Conservation (phyloP, 768 basidiomycete genomes). For the Xerocomus brunneocitrinus region DNA sequence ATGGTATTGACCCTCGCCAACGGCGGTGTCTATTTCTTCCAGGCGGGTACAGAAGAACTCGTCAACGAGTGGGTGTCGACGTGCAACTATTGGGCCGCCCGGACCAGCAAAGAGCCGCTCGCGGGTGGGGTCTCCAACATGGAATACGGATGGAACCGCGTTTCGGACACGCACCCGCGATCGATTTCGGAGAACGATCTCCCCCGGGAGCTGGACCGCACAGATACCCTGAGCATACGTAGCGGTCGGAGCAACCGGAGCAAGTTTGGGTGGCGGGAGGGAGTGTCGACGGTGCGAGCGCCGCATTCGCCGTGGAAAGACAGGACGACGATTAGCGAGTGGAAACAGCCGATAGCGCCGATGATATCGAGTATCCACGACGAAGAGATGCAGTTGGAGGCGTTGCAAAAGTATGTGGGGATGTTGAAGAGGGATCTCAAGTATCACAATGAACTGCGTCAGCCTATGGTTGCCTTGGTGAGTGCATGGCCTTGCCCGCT, state of each 20-base stretch:
- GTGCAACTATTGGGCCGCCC: constrained; percentile 99
- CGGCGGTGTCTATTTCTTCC: constrained; percentile 95
- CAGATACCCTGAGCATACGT: constrained; percentile 68
- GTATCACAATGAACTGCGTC: constrained; percentile 75
- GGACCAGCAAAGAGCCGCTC: constrained; percentile 91
- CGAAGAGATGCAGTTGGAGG: constrained; percentile 91
- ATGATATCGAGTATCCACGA: constrained; percentile 80
- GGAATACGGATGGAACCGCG: constrained; percentile 97
- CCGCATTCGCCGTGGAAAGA: constrained; percentile 74
- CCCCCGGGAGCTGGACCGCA: constrained; percentile 42
- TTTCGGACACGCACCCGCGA: constrained; percentile 52
- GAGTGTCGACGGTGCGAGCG: constrained; percentile 57
- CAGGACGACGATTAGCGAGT: constrained; percentile 79
- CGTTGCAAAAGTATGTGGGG: constrained; percentile 75
- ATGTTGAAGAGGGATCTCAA: constrained; percentile 76
- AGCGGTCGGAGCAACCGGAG: constrained; percentile 73
- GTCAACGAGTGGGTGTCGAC: constrained; percentile 98
- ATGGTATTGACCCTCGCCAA: constrained; percentile 89
- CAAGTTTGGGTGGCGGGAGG: constrained; percentile 70
- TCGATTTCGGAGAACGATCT: constrained; percentile 58
- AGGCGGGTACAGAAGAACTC: constrained; percentile 97
- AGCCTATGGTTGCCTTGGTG: constrained; percentile 80
- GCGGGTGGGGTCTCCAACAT: constrained; percentile 97
- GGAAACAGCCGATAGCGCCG: constrained; percentile 88
- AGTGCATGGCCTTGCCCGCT: background rate